A percentile compares a stretch with the other conserved stretches of the same genome.
These are phyloP conservation scores for Grigorovia humatica DNA, from an alignment of 805 yeast genomes.

Conservation along the genomic window DNA sequence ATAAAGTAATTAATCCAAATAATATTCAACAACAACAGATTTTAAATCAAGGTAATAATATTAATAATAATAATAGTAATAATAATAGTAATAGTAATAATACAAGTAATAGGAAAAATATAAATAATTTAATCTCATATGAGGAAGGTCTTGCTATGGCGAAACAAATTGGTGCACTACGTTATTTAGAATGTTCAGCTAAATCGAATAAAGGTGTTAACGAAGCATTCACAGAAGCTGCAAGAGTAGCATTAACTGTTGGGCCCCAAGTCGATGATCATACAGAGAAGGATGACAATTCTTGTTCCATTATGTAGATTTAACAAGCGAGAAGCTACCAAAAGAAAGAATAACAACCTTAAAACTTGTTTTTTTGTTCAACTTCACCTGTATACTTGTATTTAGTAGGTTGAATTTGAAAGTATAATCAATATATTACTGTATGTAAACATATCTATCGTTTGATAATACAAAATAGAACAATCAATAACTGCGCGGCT, in stretches of 20 bases:
- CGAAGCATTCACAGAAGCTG: conserved; percentile 97
- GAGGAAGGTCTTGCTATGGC: conserved; percentile 94
- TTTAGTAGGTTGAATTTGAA: too few species aligned
- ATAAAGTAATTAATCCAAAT: conserved; percentile 22
- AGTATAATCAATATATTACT: too few species aligned
- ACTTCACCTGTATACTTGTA: too few species aligned
- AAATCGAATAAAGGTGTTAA: conserved; percentile 96
- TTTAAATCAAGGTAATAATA: conserved; percentile 8
- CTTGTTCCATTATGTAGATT: conserved; percentile 34
- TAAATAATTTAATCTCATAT: conserved; percentile 58
- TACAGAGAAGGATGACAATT: conserved; percentile 29
- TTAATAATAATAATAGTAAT: conserved; percentile 17
- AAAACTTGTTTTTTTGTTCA: too few species aligned
- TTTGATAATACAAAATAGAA: too few species aligned
- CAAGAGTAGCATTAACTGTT: conserved; percentile 89
- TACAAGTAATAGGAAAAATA: conserved; percentile 26
- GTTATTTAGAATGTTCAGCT: conserved; percentile 95
- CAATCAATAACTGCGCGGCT: too few species aligned
- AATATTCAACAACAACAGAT: conserved; percentile 13
- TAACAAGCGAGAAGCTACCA: not conserved
- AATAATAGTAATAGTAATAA: conserved; percentile 19
- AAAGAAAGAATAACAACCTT: too few species aligned
- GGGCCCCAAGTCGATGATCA: conserved; percentile 61
- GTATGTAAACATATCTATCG: too few species aligned
- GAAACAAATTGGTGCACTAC: conserved; percentile 81